These are phyloP conservation scores for Cicer bijugum DNA, from an alignment of 306 rosid species.

Conservation along the genomic window DNA sequence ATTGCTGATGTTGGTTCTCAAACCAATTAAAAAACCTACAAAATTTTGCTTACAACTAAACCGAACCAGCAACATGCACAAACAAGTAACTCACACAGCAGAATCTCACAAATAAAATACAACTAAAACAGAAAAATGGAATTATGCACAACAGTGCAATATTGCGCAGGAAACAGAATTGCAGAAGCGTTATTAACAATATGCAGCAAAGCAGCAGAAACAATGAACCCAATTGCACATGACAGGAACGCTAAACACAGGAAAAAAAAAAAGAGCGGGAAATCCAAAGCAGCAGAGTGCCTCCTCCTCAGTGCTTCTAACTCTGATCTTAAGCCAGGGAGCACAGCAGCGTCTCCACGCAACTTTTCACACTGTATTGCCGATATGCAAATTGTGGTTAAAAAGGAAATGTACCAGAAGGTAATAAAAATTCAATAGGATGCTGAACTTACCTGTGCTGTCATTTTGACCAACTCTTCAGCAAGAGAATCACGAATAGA, in stretches of 20 bases:
- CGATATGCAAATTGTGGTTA: constrained; percentile 39
- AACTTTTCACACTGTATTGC: constrained; percentile 86
- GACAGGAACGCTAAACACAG: neutral
- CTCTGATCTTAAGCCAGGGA: constrained; percentile 93
- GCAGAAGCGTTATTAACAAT: neutral
- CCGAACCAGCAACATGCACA: neutral
- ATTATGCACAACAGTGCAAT: neutral
- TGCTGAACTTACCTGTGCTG: constrained; percentile 70
- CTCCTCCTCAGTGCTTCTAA: constrained; percentile 93
- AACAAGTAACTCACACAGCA: neutral
- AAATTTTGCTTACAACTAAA: neutral
- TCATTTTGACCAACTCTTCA: constrained; percentile 95
- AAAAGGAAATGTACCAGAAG: constrained; percentile 21
- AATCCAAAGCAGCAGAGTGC: constrained; percentile 95
- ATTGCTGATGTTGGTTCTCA: neutral
- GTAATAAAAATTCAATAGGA: neutral
- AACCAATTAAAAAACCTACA: neutral
- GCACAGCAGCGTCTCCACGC: constrained; percentile 70
- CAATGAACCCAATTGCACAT: neutral
- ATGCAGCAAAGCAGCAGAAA: neutral
- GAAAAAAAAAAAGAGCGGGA: neutral
- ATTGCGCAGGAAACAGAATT: neutral
- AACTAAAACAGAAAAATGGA: neutral
- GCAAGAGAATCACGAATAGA: constrained; percentile 97
- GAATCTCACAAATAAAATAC: neutral